Conservation (phyloP, 2,329 filamentous ascomycete species). For the Aureobasidium sp. region DNA sequence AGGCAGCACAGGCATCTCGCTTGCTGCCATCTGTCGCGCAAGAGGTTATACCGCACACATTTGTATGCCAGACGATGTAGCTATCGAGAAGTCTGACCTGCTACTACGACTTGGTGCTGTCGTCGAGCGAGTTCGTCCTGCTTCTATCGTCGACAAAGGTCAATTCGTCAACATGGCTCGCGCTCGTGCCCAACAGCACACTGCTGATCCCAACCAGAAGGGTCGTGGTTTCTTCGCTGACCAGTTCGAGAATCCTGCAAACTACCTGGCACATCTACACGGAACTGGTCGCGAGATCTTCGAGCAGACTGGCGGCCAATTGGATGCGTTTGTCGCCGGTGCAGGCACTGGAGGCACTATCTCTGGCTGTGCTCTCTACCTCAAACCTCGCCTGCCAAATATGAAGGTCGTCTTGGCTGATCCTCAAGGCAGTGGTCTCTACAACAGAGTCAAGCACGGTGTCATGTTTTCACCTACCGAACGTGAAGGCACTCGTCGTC, state of each 20-base stretch:
- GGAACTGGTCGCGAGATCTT: slow-evolving; percentile 93
- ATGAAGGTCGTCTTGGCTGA: slow-evolving; percentile 87
- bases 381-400: slow-evolving; percentile 76
- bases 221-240: slow-evolving; percentile 94
- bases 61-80: slow-evolving; percentile 97
- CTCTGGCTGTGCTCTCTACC: slow-evolving; percentile 82
- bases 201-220: slow-evolving; percentile 57
- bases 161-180: slow-evolving; percentile 97
- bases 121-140: slow-evolving; percentile 92
- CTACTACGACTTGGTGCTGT: slow-evolving; percentile 89
- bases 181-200: slow-evolving; percentile 79
- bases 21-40: slow-evolving; percentile 89
- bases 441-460: slow-evolving; percentile 90
- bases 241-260: slow-evolving; percentile 93
- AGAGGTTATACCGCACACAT: slow-evolving; percentile 94
- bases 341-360: slow-evolving; percentile 97
- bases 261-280: slow-evolving; percentile 85
- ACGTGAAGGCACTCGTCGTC: slow-evolving; percentile 87
- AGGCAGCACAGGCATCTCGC: slow-evolving; percentile 94
- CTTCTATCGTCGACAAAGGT: slow-evolving; percentile 90
- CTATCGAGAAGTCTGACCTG: slow-evolving; percentile 88
- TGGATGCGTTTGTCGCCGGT: slow-evolving; percentile 93
- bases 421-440: slow-evolving; percentile 93
- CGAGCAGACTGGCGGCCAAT: slow-evolving; percentile 73
- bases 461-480: slow-evolving; percentile 97